These are phyloP conservation scores for Myriosclerotinia duriaeana DNA, from an alignment of 2,329 filamentous ascomycete species.

Conservation along the genomic window DNA sequence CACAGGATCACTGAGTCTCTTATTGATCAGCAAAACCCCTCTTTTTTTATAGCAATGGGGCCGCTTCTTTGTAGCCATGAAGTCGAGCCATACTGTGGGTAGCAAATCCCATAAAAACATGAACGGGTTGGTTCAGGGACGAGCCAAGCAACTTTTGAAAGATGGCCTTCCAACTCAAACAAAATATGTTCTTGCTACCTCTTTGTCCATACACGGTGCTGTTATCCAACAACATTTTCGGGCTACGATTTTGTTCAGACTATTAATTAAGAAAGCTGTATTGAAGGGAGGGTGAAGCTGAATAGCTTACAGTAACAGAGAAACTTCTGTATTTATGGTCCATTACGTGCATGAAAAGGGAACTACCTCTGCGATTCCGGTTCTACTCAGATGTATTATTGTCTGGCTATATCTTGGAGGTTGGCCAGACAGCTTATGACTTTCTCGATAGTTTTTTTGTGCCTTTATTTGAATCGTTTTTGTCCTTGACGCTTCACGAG, in stretches of 20 bases:
- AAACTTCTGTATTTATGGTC: background rate
- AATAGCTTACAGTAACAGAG: constrained; percentile 12
- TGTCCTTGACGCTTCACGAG: background rate
- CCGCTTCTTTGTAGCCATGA: constrained; percentile 5
- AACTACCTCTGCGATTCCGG: constrained; percentile 4
- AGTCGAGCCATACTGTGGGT: constrained; percentile 12
- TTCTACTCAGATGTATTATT: background rate
- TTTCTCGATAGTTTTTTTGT: background rate
- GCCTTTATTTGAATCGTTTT: background rate
- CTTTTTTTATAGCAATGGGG: background rate
- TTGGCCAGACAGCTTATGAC: background rate
- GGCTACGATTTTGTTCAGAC: background rate
- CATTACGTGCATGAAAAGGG: background rate
- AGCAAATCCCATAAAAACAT: constrained; percentile 3
- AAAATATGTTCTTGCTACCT: constrained; percentile 1
- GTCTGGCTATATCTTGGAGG: background rate
- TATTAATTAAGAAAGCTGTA: background rate
- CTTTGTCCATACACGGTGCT: constrained; percentile 13
- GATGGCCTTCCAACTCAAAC: constrained; percentile 4
- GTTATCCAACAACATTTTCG: constrained; percentile 8
- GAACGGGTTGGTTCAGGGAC: background rate
- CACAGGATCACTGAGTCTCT: background rate
- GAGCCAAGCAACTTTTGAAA: constrained; percentile 7
- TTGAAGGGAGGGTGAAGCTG: background rate
- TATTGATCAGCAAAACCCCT: constrained; percentile 3